Evolutionary conservation across 2,329 filamentous ascomycete species (phyloP), one percentile per base, ranked within the genome.

Genomic region (Huntiella savannae): DNA sequence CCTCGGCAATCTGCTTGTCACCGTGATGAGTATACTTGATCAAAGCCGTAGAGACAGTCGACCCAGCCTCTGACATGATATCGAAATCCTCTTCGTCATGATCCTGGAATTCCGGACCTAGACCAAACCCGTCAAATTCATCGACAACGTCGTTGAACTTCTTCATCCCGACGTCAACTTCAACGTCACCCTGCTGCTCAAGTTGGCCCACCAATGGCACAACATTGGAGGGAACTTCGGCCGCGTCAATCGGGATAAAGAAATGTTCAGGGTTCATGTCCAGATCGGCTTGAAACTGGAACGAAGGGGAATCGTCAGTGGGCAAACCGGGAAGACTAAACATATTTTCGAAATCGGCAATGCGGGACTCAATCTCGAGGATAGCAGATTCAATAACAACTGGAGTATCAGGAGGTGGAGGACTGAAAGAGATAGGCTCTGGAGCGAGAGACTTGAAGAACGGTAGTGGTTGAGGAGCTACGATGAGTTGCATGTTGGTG

Each of bases 11-110:
- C 19, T 19, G 39, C 4, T 12, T 13, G 3, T 11, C n/a, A 11
- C 33, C 17, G 17, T 28, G 10, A 12, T 32, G 11, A 12, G 48
- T 49, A 6, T 43, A 47, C 5, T 40, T 32, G 15, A 49, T 44
- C 16, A 53, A 38, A 3, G 52, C 45, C 10, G 48, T 50, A n/a
- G 48, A 42, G 2, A 37, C 10, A 33, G 46, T 40, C 4, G 48
- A 50, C 12, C 10, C 38, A 7, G 43, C 43, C 32, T 49, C 47
- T 12, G 47, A 49, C 16, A 39, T 28, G 22, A 28, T 10, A 28
- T 28, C 22, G 3, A 28, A 28, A 28, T 28, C 22, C 8, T 28
- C 22, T 28, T 28, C 22, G 7, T 28, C 22, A 28, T 28, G 22
- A 28, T 28, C 22, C 22, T 28, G 22, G 22, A 28, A 28, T 10